Conservation (phyloP, 2,329 filamentous ascomycete genomes). For the Phyllosticta capitalensis region DNA sequence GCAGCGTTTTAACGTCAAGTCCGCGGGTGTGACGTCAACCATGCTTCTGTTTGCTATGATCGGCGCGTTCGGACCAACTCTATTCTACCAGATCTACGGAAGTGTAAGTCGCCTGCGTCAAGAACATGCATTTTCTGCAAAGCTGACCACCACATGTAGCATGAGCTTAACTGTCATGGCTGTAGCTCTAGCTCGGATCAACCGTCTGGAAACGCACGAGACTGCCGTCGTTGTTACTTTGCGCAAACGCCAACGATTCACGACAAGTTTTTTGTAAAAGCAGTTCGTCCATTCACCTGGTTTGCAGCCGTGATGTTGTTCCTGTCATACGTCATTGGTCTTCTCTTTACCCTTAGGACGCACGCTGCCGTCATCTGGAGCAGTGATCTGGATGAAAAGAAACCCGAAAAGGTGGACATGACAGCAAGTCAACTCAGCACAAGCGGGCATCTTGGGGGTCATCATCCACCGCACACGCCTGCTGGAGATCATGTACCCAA, state of each 20-base stretch:
- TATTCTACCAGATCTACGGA: slow-evolving; percentile 98
- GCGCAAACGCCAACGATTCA: slow-evolving; percentile 74
- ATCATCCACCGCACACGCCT: slow-evolving; percentile 6
- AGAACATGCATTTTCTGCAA: background rate
- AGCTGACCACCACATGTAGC: slow-evolving; percentile 44
- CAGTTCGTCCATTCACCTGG: slow-evolving; percentile 89
- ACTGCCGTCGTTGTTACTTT: slow-evolving; percentile 92
- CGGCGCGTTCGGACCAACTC: slow-evolving; percentile 84
- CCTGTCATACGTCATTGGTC: slow-evolving; percentile 82
- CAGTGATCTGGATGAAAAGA: slow-evolving; percentile 53
- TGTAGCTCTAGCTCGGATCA: slow-evolving; percentile 51
- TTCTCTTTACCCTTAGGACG: slow-evolving; percentile 91
- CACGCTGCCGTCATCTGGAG: slow-evolving; percentile 98
- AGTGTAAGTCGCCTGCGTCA: slow-evolving; percentile 46
- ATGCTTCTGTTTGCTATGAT: slow-evolving; percentile 97
- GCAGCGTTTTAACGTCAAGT: slow-evolving; percentile 93
- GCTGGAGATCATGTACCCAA: slow-evolving; percentile 16
- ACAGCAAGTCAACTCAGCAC: slow-evolving; percentile 24
- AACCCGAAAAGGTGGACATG: slow-evolving; percentile 30
- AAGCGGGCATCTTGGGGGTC: slow-evolving; percentile 20
- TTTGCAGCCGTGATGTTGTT: slow-evolving; percentile 78
- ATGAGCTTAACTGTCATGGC: slow-evolving; percentile 76
- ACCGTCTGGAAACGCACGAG: slow-evolving; percentile 42
- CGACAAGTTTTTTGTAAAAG: slow-evolving; percentile 81
- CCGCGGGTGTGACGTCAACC: slow-evolving; percentile 91